Conservation (phyloP, 768 basidiomycete genomes). For the Pleurotus citrinopileatus region DNA sequence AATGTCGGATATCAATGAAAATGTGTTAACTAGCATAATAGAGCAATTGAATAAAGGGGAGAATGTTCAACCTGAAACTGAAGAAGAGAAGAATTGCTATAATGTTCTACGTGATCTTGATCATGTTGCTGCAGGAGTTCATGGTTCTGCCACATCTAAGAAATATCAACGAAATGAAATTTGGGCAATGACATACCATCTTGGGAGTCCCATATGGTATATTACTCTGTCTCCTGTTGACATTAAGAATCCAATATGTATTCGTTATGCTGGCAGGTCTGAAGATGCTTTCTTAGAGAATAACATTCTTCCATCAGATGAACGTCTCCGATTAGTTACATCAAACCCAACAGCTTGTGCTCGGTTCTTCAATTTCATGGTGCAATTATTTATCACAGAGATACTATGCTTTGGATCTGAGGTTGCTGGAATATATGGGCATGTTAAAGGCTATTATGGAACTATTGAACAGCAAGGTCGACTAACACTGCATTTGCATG, state of each 20-base stretch:
- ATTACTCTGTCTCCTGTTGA: conserved; percentile 2
- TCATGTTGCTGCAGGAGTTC: conserved; percentile 26
- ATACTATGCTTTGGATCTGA: conserved; percentile 16
- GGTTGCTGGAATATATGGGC: conserved; percentile 18
- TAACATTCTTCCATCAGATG: conserved; percentile 11
- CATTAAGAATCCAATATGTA: conserved; percentile 11
- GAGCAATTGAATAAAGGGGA: not conserved
- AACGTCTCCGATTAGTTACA: conserved; percentile 13
- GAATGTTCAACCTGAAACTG: conserved; percentile 20
- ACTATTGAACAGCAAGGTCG: conserved; percentile 30
- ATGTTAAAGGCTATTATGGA: conserved; percentile 22
- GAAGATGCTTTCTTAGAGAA: conserved; percentile 14
- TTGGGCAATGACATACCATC: conserved; percentile 15
- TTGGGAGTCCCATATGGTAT: conserved; percentile 19
- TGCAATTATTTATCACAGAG: conserved; percentile 22
- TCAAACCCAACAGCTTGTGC: conserved; percentile 29
- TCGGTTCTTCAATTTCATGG: conserved; percentile 29
- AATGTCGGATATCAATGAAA: conserved; percentile 21
- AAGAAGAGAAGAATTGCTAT: conserved; percentile 33
- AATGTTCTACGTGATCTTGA: conserved; percentile 31
- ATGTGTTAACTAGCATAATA: conserved; percentile 10
- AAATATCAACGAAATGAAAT: conserved; percentile 3
- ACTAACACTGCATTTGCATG: conserved; percentile 26
- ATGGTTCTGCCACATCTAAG: conserved; percentile 19
- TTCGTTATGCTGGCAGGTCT: conserved; percentile 20